These are phyloP conservation scores for Talaromyces sp. DNA, from an alignment of 2,329 filamentous ascomycete genomes.

Conservation along the genomic window DNA sequence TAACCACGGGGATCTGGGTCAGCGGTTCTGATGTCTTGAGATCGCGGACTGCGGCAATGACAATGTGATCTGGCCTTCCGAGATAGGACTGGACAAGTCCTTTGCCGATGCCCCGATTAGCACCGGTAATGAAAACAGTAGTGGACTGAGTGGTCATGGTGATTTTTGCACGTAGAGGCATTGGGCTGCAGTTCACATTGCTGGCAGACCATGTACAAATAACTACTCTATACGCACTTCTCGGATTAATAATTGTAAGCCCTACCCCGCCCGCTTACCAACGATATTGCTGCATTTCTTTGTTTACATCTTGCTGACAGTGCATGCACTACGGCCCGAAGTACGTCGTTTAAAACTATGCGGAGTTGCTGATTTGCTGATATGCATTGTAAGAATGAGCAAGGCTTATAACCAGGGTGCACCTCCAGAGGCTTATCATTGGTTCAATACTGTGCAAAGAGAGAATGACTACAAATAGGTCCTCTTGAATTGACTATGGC, in stretches of 20 bases:
- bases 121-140: background rate
- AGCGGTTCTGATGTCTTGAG: background rate
- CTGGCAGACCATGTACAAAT: background rate
- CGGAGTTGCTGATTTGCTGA: too few relatives aligned
- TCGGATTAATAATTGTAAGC: background rate
- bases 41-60: background rate
- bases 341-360: too few relatives aligned
- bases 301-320: background rate
- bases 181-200: background rate
- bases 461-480: background rate
- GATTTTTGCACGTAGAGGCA: background rate
- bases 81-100: background rate
- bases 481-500: background rate
- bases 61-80: background rate
- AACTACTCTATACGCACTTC: background rate
- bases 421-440: background rate
- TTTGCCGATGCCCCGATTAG: background rate
- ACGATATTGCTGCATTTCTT: background rate
- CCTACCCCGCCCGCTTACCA: background rate
- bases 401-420: background rate
- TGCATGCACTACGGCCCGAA: too few relatives aligned
- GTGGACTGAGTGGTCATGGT: background rate
- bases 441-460: background rate
- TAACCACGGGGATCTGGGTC: background rate
- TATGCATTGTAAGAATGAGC: too few relatives aligned